phyloP scores from a whole-genome alignment of 2,329 filamentous ascomycete species.

The Plenodomus biglobosus region DNA sequence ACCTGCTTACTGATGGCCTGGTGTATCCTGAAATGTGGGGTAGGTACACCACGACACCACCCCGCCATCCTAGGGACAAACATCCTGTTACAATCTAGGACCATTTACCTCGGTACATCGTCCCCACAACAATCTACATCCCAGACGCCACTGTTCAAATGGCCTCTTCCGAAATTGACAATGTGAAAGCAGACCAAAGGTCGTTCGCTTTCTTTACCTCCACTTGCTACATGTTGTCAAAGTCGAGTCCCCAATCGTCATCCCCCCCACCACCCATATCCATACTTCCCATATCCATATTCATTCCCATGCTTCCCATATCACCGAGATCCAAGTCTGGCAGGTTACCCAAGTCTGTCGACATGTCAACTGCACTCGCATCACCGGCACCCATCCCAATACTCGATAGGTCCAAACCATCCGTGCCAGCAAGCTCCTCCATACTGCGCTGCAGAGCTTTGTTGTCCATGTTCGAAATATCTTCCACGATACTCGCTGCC shows the following conservation, averaged over 20 bases:
- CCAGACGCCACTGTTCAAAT: too few relatives aligned
- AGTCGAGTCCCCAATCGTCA: conserved; percentile 48
- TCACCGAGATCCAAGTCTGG: conserved; percentile 34
- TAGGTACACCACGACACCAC: neutral
- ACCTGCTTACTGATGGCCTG: neutral
- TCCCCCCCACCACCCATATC: conserved; percentile 35
- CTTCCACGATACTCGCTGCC: conserved; percentile 34
- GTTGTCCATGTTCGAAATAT: conserved; percentile 35
- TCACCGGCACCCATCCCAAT: conserved; percentile 35
- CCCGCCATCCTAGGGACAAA: neutral
- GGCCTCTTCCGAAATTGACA: too few relatives aligned
- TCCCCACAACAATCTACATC: too few relatives aligned
- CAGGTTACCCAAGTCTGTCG: conserved; percentile 26
- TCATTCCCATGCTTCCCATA: conserved; percentile 35
- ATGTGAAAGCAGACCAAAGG: neutral
- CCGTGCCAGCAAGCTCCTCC: conserved; percentile 32
- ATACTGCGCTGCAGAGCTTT: conserved; percentile 38
- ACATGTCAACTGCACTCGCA: conserved; percentile 22
- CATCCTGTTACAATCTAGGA: conserved; percentile 1
- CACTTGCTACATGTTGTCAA: conserved; percentile 40
- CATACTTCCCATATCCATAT: conserved; percentile 30
- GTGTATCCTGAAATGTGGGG: neutral
- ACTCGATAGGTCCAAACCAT: conserved; percentile 32
- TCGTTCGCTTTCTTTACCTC: neutral
- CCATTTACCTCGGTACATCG: conserved; percentile 1